These are phyloP conservation scores for Fragaria ananassa DNA, from an alignment of 306 rosid genomes.

Conservation along the genomic window DNA sequence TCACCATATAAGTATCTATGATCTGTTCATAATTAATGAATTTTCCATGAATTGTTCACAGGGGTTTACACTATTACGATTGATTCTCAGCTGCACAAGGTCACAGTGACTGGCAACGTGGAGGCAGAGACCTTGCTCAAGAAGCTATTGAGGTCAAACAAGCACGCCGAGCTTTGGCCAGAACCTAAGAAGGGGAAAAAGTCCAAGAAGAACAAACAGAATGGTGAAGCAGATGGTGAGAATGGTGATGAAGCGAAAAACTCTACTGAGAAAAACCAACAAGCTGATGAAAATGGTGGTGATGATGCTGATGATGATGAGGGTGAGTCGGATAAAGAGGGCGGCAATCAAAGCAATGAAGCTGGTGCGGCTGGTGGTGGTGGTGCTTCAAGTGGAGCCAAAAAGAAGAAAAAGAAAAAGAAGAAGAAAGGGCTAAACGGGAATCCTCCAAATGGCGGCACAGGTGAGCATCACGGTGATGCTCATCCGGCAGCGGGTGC, in stretches of 20 bases:
- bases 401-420: slow-evolving; percentile 78
- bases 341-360: slow-evolving; percentile 16
- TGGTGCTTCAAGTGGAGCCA: slow-evolving; percentile 28
- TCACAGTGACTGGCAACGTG: slow-evolving; percentile 81
- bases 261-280: background rate
- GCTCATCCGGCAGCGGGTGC: background rate
- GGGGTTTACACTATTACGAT: slow-evolving; percentile 73
- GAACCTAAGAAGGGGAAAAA: slow-evolving; percentile 47
- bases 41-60: slow-evolving; percentile 5
- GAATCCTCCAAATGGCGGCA: slow-evolving; percentile 27
- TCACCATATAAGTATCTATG: background rate
- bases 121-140: slow-evolving; percentile 63
- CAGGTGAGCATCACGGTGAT: slow-evolving; percentile 15
- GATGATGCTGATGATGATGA: slow-evolving; percentile 27
- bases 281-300: slow-evolving; percentile 9
- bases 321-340: slow-evolving; percentile 17
- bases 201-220: slow-evolving; percentile 39
- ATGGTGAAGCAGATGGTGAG: slow-evolving; percentile 22
- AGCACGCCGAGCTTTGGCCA: slow-evolving; percentile 71
- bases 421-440: slow-evolving; percentile 42
- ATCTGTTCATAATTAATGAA: background rate
- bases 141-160: slow-evolving; percentile 77
- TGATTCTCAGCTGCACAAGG: slow-evolving; percentile 79
- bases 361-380: slow-evolving; percentile 10
- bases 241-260: slow-evolving; percentile 11